Conservation (phyloP, 2,329 filamentous ascomycete genomes). For the Colletotrichum cuscutae region DNA sequence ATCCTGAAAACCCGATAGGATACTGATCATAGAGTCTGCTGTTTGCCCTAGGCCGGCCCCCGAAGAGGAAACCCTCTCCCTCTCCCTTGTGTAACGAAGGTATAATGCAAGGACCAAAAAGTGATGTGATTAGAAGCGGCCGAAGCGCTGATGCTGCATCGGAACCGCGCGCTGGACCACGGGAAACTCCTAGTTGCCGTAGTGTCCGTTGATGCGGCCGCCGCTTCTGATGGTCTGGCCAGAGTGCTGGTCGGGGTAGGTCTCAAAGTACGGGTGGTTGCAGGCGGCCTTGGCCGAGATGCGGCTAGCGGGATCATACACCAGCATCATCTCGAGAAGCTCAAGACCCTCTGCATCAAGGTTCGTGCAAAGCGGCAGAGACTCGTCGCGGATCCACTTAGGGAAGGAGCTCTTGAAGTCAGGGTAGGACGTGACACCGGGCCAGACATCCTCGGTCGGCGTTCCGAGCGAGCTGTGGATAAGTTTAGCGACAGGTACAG, state of each 20-base stretch:
- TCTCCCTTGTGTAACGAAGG: neutral
- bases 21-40: conserved; percentile 25
- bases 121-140: conserved; percentile 7
- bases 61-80: neutral
- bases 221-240: conserved; percentile 26
- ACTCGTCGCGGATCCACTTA: conserved; percentile 83
- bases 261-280: conserved; percentile 82
- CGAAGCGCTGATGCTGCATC: conserved; percentile 22
- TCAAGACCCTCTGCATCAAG: conserved; percentile 79
- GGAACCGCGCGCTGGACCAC: conserved; percentile 18
- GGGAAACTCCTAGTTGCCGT: conserved; percentile 32
- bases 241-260: conserved; percentile 46
- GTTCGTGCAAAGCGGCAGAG: conserved; percentile 73
- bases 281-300: conserved; percentile 91
- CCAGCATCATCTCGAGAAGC: conserved; percentile 76
- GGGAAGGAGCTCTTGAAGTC: conserved; percentile 94
- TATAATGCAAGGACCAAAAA: conserved; percentile 1
- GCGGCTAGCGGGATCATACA: conserved; percentile 87
- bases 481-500: conserved; percentile 36
- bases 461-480: conserved; percentile 78
- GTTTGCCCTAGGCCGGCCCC: conserved; percentile 4
- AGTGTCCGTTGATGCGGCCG: conserved; percentile 36
- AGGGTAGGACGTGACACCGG: conserved; percentile 92
- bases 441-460: conserved; percentile 84
- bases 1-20: conserved; percentile 27